phyloP scores from a whole-genome alignment of 192 early-diverging fungal genomes.

The Lobosporangium transversale region DNA sequence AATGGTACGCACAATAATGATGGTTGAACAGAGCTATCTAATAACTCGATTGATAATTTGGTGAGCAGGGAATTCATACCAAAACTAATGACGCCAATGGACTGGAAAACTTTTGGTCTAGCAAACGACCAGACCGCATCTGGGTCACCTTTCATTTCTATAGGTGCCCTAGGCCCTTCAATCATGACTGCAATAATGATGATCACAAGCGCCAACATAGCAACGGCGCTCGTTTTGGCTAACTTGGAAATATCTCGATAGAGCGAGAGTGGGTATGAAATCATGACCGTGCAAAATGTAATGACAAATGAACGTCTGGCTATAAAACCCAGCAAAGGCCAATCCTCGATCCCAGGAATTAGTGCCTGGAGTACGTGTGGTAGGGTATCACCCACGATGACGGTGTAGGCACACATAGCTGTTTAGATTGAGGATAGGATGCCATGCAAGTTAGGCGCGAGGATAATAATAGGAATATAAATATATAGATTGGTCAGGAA shows the following conservation, averaged over 20 bases:
- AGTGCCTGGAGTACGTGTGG: conserved; percentile 83
- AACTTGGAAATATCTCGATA: conserved; percentile 90
- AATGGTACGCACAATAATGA: too few relatives aligned
- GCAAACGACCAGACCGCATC: conserved; percentile 52
- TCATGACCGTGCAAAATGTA: conserved; percentile 74
- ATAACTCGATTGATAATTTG: background rate
- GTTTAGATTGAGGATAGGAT: background rate
- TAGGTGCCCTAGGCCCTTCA: conserved; percentile 71
- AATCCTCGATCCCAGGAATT: conserved; percentile 64
- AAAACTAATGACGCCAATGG: conserved; percentile 92
- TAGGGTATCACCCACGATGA: conserved; percentile 89
- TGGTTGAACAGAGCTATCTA: background rate
- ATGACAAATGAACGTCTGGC: conserved; percentile 81
- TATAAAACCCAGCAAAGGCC: conserved; percentile 68
- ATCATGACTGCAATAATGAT: conserved; percentile 77
- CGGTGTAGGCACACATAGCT: conserved; percentile 75
- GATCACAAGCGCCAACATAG: conserved; percentile 83
- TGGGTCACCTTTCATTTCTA: conserved; percentile 60
- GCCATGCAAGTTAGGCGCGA: background rate
- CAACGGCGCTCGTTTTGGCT: conserved; percentile 88
- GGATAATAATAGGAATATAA: too few relatives aligned
- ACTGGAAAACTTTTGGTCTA: conserved; percentile 71
- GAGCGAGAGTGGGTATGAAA: conserved; percentile 88
- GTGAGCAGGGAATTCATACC: conserved; percentile 50
- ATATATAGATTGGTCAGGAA: too few relatives aligned